Conservation (phyloP, 148 eudicot species). For the Chenopodium album region DNA sequence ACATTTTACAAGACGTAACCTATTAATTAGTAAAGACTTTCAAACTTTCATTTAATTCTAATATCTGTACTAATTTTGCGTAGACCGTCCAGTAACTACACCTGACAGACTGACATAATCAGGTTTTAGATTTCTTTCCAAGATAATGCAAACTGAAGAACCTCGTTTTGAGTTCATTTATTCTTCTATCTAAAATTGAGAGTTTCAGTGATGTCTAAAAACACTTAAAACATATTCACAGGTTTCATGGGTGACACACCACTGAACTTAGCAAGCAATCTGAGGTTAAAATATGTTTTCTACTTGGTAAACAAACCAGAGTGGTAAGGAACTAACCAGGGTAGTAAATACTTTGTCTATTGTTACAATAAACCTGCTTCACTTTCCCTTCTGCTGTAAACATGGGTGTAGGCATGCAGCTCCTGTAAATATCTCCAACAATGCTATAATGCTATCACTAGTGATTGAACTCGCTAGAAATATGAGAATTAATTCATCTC, state of each 20-base stretch:
- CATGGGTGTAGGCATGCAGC: not conserved
- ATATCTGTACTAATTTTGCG: not conserved
- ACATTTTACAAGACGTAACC: not conserved
- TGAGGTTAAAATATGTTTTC: not conserved
- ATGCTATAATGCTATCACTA: not conserved
- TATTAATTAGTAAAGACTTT: not conserved
- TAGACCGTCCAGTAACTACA: too few species aligned
- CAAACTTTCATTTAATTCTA: not conserved
- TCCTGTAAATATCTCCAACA: not conserved
- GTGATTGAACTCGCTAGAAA: not conserved
- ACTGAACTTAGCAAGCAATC: not conserved
- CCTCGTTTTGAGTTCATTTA: too few species aligned
- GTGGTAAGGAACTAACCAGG: not conserved
- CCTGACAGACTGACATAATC: too few species aligned
- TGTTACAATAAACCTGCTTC: not conserved
- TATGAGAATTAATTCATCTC: not conserved
- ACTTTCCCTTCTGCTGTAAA: not conserved
- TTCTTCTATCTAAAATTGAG: too few species aligned
- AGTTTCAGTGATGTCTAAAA: too few species aligned
- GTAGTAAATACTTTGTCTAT: not conserved
- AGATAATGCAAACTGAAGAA: too few species aligned
- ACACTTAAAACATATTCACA: too few species aligned
- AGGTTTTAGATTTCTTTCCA: too few species aligned
- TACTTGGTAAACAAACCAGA: not conserved
- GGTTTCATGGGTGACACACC: too few species aligned